Conservation (phyloP, 176 grass and related monocot species). For the Aegilops umbellulata region DNA sequence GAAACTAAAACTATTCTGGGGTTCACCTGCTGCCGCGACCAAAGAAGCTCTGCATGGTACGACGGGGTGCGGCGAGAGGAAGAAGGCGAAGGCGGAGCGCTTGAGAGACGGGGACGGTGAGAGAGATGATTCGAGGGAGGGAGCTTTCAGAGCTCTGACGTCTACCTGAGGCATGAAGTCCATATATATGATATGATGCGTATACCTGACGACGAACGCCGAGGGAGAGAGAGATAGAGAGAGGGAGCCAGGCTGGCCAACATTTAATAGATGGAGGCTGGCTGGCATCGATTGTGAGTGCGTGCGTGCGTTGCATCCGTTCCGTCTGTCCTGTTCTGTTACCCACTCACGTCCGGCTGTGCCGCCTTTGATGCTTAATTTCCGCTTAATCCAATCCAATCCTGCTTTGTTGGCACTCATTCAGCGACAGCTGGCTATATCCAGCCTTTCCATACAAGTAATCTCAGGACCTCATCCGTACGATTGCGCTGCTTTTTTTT, state of each 20-base stretch:
- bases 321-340: not conserved
- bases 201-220: not conserved
- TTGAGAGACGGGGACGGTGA: not conserved
- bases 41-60: slow-evolving; percentile 59
- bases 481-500: no score
- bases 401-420: not conserved
- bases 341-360: not conserved
- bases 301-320: not conserved
- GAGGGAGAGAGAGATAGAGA: not conserved
- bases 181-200: not conserved
- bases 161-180: not conserved
- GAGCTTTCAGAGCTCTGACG: not conserved
- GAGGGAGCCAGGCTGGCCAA: slow-evolving; percentile 24
- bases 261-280: not conserved
- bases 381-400: not conserved
- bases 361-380: not conserved
- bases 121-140: not conserved
- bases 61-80: not conserved
- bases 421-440: not conserved
- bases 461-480: not conserved
- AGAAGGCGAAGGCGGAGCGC: not conserved
- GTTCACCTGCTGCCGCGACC: slow-evolving; percentile 60
- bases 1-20: not conserved
- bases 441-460: not conserved
- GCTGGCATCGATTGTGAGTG: not conserved